Evolutionary conservation across 2,329 filamentous ascomycete species (phyloP), one percentile per base, ranked within the genome.

Genomic region (Xylaria sp.): DNA sequence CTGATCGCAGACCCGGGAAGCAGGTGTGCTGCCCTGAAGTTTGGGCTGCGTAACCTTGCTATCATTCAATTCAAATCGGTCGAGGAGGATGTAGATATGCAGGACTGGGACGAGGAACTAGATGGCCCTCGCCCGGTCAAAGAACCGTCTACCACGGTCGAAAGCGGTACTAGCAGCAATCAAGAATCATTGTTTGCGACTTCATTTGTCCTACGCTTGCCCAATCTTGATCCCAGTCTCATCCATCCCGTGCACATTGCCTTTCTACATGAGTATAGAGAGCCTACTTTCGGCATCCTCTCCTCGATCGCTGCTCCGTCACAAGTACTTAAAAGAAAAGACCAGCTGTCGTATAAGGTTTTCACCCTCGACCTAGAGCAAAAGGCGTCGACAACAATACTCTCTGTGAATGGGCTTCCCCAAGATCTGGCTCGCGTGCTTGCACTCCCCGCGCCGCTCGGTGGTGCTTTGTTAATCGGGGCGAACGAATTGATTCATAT

Each of bases 301-400:
- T 95, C 92, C 49, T 92, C 94, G 1, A 89, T 88, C 55, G 81
- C 87, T 66, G 83, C 89, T 37, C 87, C 89, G 14, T 94, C 93
- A n/a, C 83, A 84, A 58, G 89, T 92, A 2, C 81, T 98, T 56
- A 91, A 93, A 71, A 87, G 92, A 67, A 95, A 90, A 73, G 95
- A 99, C 74, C 87, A 92, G 69, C 82, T 97, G 50, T 90, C 89
- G 17, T 99, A 97, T 79, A 93, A 93, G 73, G 94, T 99, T 65
- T 97, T 97, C 73, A 97, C 95, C 0, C 82, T 99, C 54, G 95
- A 99, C 73, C 83, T 99, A 50, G 92, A 97, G 71, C 94, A 98
- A 75, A 90, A 89, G 70, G 94, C 94, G 2, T 97, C 94, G 3
- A 99, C 95, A 1, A 93, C 92, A 1, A 91, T 99, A 67, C 83